Evolutionary conservation across 345 rosid species (phyloP), one percentile per base, ranked within the genome.

Genomic region (Noccaea caerulescens): DNA sequence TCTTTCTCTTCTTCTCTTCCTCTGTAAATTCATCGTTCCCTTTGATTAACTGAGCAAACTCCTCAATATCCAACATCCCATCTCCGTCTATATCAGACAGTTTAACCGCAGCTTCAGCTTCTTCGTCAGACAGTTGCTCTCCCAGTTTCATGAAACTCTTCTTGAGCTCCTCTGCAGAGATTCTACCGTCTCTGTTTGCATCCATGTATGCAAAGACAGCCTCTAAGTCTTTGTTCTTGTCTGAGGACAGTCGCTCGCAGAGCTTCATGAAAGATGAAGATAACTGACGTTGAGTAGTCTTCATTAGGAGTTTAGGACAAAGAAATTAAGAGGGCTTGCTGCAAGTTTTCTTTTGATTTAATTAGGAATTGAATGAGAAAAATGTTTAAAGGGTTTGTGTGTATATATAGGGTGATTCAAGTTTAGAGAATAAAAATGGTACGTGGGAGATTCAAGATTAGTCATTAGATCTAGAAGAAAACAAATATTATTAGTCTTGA

Each of bases 21-120:
- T 81, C 80, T 1, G 76, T 42, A 16, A 4, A 43, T 1, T 81
- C 77, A 44, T 71, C 63, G 44, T 51, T 43, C 2, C 79, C 76
- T 44, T 81, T 82, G 68, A 87, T 80, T n/a, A 86, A 55, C 64
- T 68, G 76, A 73, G 69, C 53, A 76, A 90, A 86, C 65, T 90
- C 93, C 32, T 84, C 78, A 13, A 83, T 61, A 61, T 85, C 87
- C 67, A 90, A 44, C 56, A 75, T 53, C 11, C 93, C 89, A 61
- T 87, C 91, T 18, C 88, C 87, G n/a, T 89, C 82, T 18, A 59
- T 55, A 80, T 89, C 96, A 37, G 84, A 80, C 0, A 73, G 56
- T 61, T 62, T 67, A 36, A 89, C 75, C 1, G 86, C 90, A 10
- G 79, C 73, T 66, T 79, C 80, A 0, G 87, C 92, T 57, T 85